Evolutionary conservation across 331 rosid species (phyloP).

Genomic region (Stylosanthes scabra): DNA sequence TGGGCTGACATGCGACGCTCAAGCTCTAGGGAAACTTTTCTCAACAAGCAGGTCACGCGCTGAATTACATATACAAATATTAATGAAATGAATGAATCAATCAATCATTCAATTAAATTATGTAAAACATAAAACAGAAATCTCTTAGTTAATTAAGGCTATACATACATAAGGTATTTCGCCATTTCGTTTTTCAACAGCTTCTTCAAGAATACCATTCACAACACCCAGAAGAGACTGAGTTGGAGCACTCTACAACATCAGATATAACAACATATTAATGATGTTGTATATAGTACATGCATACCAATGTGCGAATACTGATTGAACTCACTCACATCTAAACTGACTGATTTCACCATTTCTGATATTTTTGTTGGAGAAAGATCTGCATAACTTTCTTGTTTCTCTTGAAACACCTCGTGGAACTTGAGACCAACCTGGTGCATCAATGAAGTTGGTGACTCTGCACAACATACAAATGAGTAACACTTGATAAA

Average conservation of each 20-base stretch:
- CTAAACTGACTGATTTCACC: conserved; percentile 84
- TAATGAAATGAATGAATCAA: conserved; percentile 22
- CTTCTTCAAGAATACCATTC: conserved; percentile 92
- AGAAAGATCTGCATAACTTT: conserved; percentile 77
- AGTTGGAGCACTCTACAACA: conserved; percentile 94
- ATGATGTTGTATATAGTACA: conserved; percentile 42
- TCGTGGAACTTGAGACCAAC: conserved; percentile 82
- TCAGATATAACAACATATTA: conserved; percentile 57
- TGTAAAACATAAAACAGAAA: too few relatives aligned
- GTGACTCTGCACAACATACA: conserved; percentile 53
- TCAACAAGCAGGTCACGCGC: conserved; percentile 88
- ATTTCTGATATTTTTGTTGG: conserved; percentile 83
- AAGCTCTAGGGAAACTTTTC: conserved; percentile 89
- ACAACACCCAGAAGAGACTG: conserved; percentile 89
- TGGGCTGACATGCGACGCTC: conserved; percentile 93
- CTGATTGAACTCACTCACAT: conserved; percentile 57
- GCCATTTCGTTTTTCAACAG: conserved; percentile 72
- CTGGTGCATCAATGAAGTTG: conserved; percentile 51
- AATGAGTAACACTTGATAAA: conserved; percentile 8
- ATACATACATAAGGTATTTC: conserved; percentile 96
- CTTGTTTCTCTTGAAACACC: conserved; percentile 85
- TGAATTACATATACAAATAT: conserved; percentile 42
- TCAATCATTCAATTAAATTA: too few relatives aligned
- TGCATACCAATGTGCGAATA: not conserved
- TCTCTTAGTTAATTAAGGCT: conserved; percentile 36